These are phyloP conservation scores for Hordeum pubiflorum DNA, from an alignment of 202 grass and related monocot species.

Conservation along the genomic window DNA sequence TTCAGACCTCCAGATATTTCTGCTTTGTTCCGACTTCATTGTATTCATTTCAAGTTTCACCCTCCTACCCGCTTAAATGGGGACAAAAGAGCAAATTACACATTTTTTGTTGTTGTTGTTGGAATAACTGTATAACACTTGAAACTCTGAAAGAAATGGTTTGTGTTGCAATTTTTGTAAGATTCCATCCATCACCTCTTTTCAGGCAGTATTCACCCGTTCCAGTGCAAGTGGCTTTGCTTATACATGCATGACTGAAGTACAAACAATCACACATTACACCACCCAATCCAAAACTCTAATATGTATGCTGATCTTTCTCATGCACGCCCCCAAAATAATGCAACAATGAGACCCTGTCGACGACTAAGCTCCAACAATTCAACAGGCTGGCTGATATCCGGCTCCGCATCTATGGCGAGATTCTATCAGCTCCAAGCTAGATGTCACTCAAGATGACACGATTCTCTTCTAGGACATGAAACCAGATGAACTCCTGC, in stretches of 20 bases:
- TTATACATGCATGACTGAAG: background rate
- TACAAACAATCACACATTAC: background rate
- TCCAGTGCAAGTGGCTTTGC: background rate
- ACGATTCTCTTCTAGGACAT: conserved; percentile 13
- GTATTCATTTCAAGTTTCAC: background rate
- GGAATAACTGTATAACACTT: background rate
- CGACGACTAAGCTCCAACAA: background rate
- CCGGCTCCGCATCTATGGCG: background rate
- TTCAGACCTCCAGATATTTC: background rate
- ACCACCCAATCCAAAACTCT: conserved; percentile 1
- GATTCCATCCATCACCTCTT: background rate
- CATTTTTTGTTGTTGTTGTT: background rate
- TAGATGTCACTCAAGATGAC: background rate
- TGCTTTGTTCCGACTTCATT: background rate
- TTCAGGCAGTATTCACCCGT: background rate
- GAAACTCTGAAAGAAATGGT: background rate
- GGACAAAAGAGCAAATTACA: background rate
- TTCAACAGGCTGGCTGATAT: background rate
- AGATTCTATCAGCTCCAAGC: background rate
- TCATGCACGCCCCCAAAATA: background rate
- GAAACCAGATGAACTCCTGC: conserved; percentile 43
- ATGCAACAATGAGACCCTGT: background rate
- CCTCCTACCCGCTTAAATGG: background rate
- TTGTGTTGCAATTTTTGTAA: background rate
- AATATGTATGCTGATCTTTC: background rate